These are phyloP conservation scores for Nemania serpens DNA, from an alignment of 2,329 filamentous ascomycete genomes.

Conservation along the genomic window DNA sequence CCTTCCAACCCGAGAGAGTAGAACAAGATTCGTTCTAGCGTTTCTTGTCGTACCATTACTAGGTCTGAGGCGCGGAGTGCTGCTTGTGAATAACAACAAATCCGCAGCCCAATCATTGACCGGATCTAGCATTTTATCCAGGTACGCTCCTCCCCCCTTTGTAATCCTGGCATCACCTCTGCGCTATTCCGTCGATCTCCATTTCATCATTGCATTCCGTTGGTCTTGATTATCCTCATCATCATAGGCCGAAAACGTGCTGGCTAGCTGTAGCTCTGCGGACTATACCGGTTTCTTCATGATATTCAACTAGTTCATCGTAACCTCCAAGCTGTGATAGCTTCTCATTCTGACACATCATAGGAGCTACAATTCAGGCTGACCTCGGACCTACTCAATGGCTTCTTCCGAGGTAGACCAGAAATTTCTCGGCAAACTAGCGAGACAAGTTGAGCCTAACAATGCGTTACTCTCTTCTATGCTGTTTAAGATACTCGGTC, in stretches of 20 bases:
- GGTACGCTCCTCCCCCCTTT: slow-evolving; percentile 8
- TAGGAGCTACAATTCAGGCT: not conserved
- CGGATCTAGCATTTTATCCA: not conserved
- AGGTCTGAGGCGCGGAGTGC: not conserved
- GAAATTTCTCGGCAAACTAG: slow-evolving; percentile 91
- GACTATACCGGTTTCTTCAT: not conserved
- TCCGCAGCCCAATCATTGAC: not conserved
- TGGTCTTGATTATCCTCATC: not conserved
- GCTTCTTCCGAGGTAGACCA: slow-evolving; percentile 97
- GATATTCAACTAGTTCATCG: not conserved
- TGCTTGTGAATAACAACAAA: not conserved
- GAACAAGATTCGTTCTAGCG: not conserved
- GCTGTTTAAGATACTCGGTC: slow-evolving; percentile 87
- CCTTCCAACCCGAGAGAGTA: not conserved
- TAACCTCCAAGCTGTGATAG: not conserved
- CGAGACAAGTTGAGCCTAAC: slow-evolving; percentile 75
- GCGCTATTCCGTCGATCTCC: not conserved
- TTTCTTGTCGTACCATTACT: not conserved
- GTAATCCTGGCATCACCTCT: not conserved
- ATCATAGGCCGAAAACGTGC: not conserved
- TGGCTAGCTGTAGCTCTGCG: not conserved
- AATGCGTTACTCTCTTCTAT: slow-evolving; percentile 80
- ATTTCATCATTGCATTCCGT: not conserved
- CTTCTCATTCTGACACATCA: not conserved
- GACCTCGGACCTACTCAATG: slow-evolving; percentile 57